phyloP scores from a whole-genome alignment of 2,329 filamentous ascomycete species.

The Verticillium klebahnii region DNA sequence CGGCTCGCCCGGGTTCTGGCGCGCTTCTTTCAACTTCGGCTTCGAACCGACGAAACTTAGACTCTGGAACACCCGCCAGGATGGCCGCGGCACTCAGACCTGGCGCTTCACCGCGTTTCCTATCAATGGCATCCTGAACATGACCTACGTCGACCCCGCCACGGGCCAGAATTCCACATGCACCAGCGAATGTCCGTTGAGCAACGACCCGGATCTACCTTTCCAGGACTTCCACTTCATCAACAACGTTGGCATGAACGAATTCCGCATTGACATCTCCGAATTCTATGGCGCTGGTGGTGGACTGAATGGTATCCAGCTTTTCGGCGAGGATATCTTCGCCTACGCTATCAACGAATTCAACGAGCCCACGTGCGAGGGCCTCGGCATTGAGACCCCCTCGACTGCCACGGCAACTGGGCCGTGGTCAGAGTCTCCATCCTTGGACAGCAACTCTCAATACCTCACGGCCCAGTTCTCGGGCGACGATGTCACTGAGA shows the following conservation, averaged over 20 bases:
- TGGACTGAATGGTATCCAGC: conserved; percentile 78
- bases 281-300: conserved; percentile 83
- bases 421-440: conserved; percentile 67
- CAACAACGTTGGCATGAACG: conserved; percentile 81
- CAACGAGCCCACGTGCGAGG: conserved; percentile 77
- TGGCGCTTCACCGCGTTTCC: conserved; percentile 85
- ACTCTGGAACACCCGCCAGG: conserved; percentile 79
- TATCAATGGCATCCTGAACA: conserved; percentile 89
- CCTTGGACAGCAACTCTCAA: conserved; percentile 64
- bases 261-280: conserved; percentile 79
- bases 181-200: conserved; percentile 81
- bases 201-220: conserved; percentile 56
- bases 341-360: conserved; percentile 81
- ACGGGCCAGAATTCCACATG: conserved; percentile 67
- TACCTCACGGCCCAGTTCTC: conserved; percentile 70
- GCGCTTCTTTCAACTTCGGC: conserved; percentile 74
- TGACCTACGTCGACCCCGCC: conserved; percentile 78
- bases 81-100: conserved; percentile 81
- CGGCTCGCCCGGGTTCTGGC: conserved; percentile 73
- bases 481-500: conserved; percentile 43
- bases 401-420: conserved; percentile 68
- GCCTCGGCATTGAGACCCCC: conserved; percentile 52
- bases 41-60: conserved; percentile 85
- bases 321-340: conserved; percentile 82
- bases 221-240: conserved; percentile 93